Evolutionary conservation across 2,329 filamentous ascomycete species (phyloP).

Genomic region (Phialemoniopsis sp.): DNA sequence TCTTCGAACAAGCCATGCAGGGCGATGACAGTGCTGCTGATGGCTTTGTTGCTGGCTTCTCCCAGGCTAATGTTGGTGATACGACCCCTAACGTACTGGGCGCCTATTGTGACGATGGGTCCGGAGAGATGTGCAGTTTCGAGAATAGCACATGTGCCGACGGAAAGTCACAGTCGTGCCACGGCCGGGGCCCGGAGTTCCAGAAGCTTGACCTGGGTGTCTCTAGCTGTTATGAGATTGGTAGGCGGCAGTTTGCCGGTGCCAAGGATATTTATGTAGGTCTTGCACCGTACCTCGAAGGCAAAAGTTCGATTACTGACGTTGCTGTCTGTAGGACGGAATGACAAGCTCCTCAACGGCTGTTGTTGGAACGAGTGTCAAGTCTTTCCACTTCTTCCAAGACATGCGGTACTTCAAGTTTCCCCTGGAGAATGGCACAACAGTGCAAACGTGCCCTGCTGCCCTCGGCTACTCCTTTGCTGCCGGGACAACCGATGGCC

Average conservation of each 20-base stretch:
- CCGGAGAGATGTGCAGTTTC: conserved; percentile 65
- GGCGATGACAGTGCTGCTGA: conserved; percentile 51
- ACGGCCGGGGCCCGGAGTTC: conserved; percentile 70
- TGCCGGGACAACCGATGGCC: conserved; percentile 87
- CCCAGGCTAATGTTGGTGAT: conserved; percentile 86
- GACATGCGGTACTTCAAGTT: conserved; percentile 78
- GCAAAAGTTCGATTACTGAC: conserved; percentile 1
- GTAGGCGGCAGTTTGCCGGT: conserved; percentile 63
- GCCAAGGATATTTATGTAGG: conserved; percentile 41
- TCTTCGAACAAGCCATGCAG: conserved; percentile 70
- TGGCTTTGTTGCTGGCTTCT: conserved; percentile 85
- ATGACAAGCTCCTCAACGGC: conserved; percentile 30
- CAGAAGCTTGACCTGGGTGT: conserved; percentile 65
- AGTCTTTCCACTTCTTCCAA: conserved; percentile 80
- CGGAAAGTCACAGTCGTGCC: conserved; percentile 66
- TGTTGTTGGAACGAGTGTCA: conserved; percentile 62
- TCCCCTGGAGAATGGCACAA: conserved; percentile 63
- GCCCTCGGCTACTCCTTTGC: conserved; percentile 91
- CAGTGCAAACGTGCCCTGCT: conserved; percentile 74
- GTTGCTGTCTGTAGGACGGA: conserved; percentile 20
- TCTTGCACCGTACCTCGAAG: conserved; percentile 1
- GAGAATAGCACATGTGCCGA: conserved; percentile 80
- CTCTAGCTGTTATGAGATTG: conserved; percentile 73
- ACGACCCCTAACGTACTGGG: conserved; percentile 85
- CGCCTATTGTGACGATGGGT: conserved; percentile 84